Percentiles rank a stretch among this genome's conserved stretches.
Evolutionary conservation across 2,329 filamentous ascomycete genomes (phyloP).

Genomic region (Xylariaceae sp.): DNA sequence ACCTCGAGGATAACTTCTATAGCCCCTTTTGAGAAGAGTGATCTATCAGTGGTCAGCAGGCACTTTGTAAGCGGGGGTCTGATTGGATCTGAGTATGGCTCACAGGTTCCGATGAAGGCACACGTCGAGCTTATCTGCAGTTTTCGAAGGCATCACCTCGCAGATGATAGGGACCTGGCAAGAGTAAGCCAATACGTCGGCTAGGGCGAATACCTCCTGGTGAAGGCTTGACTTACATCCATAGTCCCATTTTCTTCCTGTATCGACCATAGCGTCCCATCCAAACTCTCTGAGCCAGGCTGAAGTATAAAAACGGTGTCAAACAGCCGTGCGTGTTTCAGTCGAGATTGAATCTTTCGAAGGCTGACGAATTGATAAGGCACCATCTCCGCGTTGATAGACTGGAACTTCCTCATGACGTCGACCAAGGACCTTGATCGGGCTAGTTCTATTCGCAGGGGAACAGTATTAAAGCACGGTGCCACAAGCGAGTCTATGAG

Average conservation of each 20-base stretch:
- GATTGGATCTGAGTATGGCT: constrained; percentile 11
- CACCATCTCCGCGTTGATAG: constrained; percentile 56
- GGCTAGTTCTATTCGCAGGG: constrained; percentile 57
- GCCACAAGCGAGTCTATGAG: constrained; percentile 71
- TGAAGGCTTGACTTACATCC: constrained; percentile 49
- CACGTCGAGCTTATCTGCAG: constrained; percentile 49
- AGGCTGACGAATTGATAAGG: constrained; percentile 72
- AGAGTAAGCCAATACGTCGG: constrained; percentile 14
- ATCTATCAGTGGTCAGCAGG: constrained; percentile 17
- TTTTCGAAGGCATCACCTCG: constrained; percentile 60
- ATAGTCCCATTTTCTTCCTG: constrained; percentile 58
- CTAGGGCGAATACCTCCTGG: too few relatives aligned
- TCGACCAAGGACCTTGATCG: constrained; percentile 46
- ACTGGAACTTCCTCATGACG: constrained; percentile 57
- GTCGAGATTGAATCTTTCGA: constrained; percentile 60
- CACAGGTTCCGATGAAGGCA: constrained; percentile 59
- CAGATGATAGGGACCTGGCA: constrained; percentile 65
- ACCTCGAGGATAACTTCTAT: constrained; percentile 22
- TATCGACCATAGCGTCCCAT: constrained; percentile 51
- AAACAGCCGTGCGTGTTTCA: constrained; percentile 57
- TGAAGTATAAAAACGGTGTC: constrained; percentile 80
- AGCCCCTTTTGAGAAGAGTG: constrained; percentile 16
- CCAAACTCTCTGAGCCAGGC: constrained; percentile 54
- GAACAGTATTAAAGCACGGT: constrained; percentile 89
- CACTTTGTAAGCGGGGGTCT: neutral